A percentile compares a stretch with the other conserved stretches of the same genome.
These are phyloP conservation scores for Rhexocercosporidium sp. DNA, from an alignment of 2,329 filamentous ascomycete species.

Conservation along the genomic window DNA sequence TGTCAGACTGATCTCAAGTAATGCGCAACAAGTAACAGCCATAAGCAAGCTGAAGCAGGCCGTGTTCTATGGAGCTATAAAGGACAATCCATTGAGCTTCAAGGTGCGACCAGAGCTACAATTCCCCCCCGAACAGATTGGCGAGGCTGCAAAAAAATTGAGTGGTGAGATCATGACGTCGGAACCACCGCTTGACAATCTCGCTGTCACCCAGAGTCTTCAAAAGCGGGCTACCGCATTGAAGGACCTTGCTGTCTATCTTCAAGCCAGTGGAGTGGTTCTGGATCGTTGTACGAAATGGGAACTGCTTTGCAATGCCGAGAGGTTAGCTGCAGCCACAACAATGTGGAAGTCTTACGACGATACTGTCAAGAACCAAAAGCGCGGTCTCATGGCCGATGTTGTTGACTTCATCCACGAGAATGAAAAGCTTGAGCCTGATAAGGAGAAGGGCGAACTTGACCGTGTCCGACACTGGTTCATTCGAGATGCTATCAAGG, in stretches of 20 bases:
- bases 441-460: conserved; percentile 69
- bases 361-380: conserved; percentile 64
- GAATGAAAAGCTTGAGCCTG: conserved; percentile 72
- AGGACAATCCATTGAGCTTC: conserved; percentile 88
- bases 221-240: conserved; percentile 74
- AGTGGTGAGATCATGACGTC: conserved; percentile 85
- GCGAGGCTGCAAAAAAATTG: conserved; percentile 76
- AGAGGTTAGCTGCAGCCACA: conserved; percentile 83
- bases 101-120: conserved; percentile 67
- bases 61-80: conserved; percentile 85
- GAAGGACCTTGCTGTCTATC: conserved; percentile 73
- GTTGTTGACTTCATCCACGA: conserved; percentile 79
- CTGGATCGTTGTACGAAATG: conserved; percentile 75
- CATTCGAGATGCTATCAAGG: conserved; percentile 71
- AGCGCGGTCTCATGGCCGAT: conserved; percentile 74
- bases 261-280: conserved; percentile 68
- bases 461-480: conserved; percentile 89
- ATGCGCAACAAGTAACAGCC: conserved; percentile 70
- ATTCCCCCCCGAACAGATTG: conserved; percentile 74
- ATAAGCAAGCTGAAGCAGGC: conserved; percentile 93
- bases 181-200: conserved; percentile 70
- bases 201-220: conserved; percentile 81
- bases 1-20: conserved; percentile 62
- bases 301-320: conserved; percentile 85
- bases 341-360: conserved; percentile 85